Base-by-base conservation (phyloP, 1,139 yeast genomes). In the Debaryomycetaceae sp. region DNA sequence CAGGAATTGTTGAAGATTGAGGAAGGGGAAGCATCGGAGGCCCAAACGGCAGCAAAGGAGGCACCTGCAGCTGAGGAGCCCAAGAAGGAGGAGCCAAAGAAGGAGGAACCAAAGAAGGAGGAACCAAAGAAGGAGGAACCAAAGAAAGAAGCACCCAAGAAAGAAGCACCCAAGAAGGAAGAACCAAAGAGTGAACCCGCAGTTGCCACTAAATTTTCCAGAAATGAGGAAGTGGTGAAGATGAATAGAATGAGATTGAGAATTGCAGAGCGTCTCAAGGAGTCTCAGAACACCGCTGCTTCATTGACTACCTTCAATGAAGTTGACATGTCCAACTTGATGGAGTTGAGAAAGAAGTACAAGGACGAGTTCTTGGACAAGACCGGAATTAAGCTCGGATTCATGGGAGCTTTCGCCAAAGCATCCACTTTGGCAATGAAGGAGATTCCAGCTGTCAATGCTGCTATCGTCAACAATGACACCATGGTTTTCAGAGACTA, bases 241-340 rank as follows among this genome's bases (percentile, higher is more conserved):
- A 93, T 93, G 99, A 93, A 91, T 84, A 88, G 99, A 78, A 95
- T 93, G 99, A 87, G 99, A 76, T 75, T 88, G 72, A 88, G 99
- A 81, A 95, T 95, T 56, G 97, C 99, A 48, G 98, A 95, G 78
- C 89, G 99, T 75, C 86, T 93, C 67, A 93, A 93, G 87, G 98
- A 95, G 77, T 87, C 98, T 36, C 99, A 93, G 75, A 93, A 93
- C 78, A 90, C 99, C 45, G 96, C 98, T 55, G 99, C 99, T 41
- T 89, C 98, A 43, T 81, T 93, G 65, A 93, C 99, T 52, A 93
- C 99, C 40, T 93, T 93, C 80, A 91, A 93, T 72, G 99, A 93
- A 75, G 96, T 89, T 53, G 99, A 93, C 75, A 93, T 93, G 99
- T 77, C 95, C 50, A 83, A 86, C 53, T 73, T 93, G 60, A 78